Conservation (phyloP, 2,329 filamentous ascomycete species). For the Sporothrix inflata region DNA sequence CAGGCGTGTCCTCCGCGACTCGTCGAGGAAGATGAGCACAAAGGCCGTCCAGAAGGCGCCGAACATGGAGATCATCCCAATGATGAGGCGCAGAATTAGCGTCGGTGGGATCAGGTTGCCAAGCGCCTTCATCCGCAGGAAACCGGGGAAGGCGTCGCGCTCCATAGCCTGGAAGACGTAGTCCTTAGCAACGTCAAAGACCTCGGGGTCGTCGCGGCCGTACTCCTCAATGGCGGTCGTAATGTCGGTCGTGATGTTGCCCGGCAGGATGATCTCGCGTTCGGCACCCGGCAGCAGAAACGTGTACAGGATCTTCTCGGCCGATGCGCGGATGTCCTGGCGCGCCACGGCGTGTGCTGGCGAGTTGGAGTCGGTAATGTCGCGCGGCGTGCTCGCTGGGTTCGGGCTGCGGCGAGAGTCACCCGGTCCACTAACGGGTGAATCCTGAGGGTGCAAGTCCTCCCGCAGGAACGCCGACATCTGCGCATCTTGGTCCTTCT, state of each 20-base stretch:
- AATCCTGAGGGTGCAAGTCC: conserved; percentile 59
- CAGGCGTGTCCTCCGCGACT: conserved; percentile 71
- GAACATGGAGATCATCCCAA: conserved; percentile 86
- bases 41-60: conserved; percentile 94
- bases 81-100: conserved; percentile 79
- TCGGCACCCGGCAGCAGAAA: conserved; percentile 94
- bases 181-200: conserved; percentile 97
- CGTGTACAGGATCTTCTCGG: conserved; percentile 98
- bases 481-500: conserved; percentile 81
- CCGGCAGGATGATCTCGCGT: conserved; percentile 90
- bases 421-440: conserved; percentile 53
- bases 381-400: conserved; percentile 63
- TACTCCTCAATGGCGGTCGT: conserved; percentile 87
- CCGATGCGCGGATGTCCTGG: conserved; percentile 87
- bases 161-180: conserved; percentile 99
- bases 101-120: conserved; percentile 94
- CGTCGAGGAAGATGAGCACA: conserved; percentile 87
- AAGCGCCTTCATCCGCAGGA: conserved; percentile 90
- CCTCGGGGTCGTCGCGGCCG: conserved; percentile 91
- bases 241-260: conserved; percentile 82
- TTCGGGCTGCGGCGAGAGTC: conserved; percentile 49
- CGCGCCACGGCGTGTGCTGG: conserved; percentile 83
- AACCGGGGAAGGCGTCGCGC: conserved; percentile 96
- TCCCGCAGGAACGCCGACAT: conserved; percentile 87
- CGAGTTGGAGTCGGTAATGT: conserved; percentile 75